phyloP scores from a whole-genome alignment of 108 stramenopile species.

The Cyclostephanos invisitatus region DNA sequence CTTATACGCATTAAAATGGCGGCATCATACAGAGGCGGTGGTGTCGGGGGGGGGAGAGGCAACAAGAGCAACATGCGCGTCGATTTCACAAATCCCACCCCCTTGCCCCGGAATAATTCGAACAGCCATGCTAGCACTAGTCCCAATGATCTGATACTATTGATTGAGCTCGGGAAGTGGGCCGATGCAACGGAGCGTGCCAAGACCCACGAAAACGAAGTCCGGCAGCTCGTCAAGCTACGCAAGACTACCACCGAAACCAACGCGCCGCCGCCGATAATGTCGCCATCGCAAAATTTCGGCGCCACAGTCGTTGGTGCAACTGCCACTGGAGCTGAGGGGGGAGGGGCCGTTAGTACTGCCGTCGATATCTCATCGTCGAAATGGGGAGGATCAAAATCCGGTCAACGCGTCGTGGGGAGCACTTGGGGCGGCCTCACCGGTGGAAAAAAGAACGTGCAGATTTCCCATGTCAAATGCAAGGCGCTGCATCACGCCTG shows the following conservation, averaged over 20 bases:
- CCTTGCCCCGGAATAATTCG: not conserved
- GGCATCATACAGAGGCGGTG: constrained; percentile 9
- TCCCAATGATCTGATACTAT: constrained; percentile 40
- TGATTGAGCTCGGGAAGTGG: constrained; percentile 48
- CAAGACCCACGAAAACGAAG: constrained; percentile 36
- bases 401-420: not conserved
- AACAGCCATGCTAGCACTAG: constrained; percentile 6
- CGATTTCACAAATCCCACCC: constrained; percentile 2
- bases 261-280: constrained; percentile 4
- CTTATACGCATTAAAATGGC: too few species aligned
- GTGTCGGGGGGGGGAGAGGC: constrained; percentile 1
- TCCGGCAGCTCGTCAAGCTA: constrained; percentile 45
- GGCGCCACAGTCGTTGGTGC: not conserved
- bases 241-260: constrained; percentile 49
- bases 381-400: constrained; percentile 9
- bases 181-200: constrained; percentile 35
- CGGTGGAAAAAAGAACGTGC: constrained; percentile 18
- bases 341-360: not conserved
- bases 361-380: not conserved
- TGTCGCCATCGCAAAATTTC: not conserved
- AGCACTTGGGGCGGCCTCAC: not conserved
- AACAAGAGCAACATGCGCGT: constrained; percentile 20
- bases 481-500: constrained; percentile 86
- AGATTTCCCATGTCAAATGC: constrained; percentile 72
- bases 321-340: constrained; percentile 1